phyloP scores from a whole-genome alignment of 768 basidiomycete genomes.

The Kwoniella sp. region DNA sequence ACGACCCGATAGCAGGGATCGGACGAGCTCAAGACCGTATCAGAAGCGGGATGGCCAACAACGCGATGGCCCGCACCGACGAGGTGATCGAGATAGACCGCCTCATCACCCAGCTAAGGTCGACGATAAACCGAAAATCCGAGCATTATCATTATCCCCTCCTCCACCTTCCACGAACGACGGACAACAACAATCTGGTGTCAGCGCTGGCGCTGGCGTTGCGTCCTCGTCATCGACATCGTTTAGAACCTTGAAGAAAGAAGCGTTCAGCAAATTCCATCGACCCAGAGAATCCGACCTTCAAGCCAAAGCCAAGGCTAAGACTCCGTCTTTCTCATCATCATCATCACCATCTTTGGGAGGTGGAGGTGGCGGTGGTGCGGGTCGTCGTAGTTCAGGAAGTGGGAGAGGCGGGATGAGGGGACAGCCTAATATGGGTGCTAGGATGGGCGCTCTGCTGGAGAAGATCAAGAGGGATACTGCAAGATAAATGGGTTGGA shows the following conservation, averaged over 20 bases:
- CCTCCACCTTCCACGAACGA: constrained; percentile 13
- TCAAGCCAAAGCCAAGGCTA: too few species aligned
- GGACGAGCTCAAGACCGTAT: not conserved
- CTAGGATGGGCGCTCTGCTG: constrained; percentile 82
- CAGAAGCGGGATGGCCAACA: not conserved
- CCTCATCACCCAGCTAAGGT: not conserved
- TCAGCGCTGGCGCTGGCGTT: constrained; percentile 2
- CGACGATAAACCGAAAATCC: constrained; percentile 11
- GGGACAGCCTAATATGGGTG: constrained; percentile 74
- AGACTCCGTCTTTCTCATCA: too few species aligned
- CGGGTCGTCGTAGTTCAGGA: too few species aligned
- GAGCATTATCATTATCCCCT: constrained; percentile 36
- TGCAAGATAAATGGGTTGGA: not conserved
- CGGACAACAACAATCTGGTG: constrained; percentile 14
- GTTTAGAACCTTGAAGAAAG: constrained; percentile 43
- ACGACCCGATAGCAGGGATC: not conserved
- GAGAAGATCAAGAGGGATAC: constrained; percentile 71
- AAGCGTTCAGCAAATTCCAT: constrained; percentile 48
- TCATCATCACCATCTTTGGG: too few species aligned
- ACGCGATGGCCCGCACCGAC: not conserved
- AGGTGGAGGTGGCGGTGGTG: constrained; percentile 21
- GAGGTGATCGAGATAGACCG: constrained; percentile 1
- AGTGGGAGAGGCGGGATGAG: constrained; percentile 38
- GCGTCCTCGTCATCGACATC: constrained; percentile 4
- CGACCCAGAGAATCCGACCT: constrained; percentile 6